Evolutionary conservation across 1,284 basidiomycete genomes (phyloP).

Genomic region (Ceratobasidium sp.): DNA sequence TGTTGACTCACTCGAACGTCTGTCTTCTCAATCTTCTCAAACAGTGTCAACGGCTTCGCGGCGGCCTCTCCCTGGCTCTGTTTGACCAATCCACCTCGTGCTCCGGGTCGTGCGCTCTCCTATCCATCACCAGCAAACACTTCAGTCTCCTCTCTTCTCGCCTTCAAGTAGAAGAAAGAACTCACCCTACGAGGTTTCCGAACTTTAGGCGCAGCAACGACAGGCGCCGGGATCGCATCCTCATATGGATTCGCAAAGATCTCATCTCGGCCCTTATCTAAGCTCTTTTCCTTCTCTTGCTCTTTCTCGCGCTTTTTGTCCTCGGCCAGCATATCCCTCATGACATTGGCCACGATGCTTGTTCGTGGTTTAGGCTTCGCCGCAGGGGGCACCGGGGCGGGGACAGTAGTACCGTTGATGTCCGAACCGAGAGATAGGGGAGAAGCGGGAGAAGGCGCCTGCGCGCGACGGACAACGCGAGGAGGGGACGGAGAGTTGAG

Average conservation of each 20-base stretch:
- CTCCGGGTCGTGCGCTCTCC: slow-evolving; percentile 28
- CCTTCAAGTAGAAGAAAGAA: not conserved
- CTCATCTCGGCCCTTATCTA: slow-evolving; percentile 9
- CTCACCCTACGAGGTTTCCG: slow-evolving; percentile 40
- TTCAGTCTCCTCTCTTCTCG: not conserved
- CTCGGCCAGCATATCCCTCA: slow-evolving; percentile 35
- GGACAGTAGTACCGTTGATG: not conserved
- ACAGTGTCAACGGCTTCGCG: slow-evolving; percentile 29
- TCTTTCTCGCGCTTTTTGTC: slow-evolving; percentile 35
- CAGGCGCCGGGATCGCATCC: slow-evolving; percentile 2
- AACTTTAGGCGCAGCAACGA: slow-evolving; percentile 23
- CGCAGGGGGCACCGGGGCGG: not conserved
- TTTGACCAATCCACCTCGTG: slow-evolving; percentile 13
- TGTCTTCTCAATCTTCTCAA: slow-evolving; percentile 40
- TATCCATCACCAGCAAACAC: not conserved
- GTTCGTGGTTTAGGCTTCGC: slow-evolving; percentile 23
- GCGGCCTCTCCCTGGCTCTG: slow-evolving; percentile 10
- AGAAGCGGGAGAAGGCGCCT: slow-evolving; percentile 28
- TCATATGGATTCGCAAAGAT: slow-evolving; percentile 39
- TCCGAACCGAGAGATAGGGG: not conserved
- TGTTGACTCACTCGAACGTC: slow-evolving; percentile 26
- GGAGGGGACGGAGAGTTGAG: slow-evolving; percentile 25
- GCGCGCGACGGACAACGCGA: slow-evolving; percentile 1
- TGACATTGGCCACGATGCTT: slow-evolving; percentile 42
- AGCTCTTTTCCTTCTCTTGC: slow-evolving; percentile 11